Conservation (phyloP, 2,329 filamentous ascomycete genomes). For the Lecanicillium sp. region DNA sequence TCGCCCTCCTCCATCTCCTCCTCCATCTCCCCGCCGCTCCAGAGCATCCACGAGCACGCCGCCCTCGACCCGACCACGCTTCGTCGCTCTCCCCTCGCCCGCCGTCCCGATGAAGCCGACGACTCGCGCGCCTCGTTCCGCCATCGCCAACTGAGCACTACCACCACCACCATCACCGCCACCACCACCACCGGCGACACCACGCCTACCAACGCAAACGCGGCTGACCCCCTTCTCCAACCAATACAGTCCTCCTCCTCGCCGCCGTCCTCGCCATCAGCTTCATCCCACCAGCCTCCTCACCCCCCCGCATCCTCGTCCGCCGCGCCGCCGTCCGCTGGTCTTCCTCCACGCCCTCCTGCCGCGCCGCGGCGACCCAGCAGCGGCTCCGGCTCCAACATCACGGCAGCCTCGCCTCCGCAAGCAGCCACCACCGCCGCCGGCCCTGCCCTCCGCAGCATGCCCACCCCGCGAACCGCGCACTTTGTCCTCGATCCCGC, state of each 20-base stretch:
- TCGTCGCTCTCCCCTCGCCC: neutral
- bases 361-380: slow-evolving; percentile 3
- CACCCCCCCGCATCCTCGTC: neutral
- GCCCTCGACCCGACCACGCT: slow-evolving; percentile 15
- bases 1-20: slow-evolving; percentile 19
- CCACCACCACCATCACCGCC: neutral
- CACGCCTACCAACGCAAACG: neutral
- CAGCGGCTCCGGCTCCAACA: slow-evolving; percentile 31
- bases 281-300: neutral
- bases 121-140: neutral
- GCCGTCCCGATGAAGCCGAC: neutral
- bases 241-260: neutral
- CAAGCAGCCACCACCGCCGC: too few relatives aligned
- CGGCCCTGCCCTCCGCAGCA: slow-evolving; percentile 17
- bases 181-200: neutral
- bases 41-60: slow-evolving; percentile 22
- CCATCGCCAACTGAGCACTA: neutral
- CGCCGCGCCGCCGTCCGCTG: neutral
- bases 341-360: neutral
- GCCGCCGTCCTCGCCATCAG: neutral
- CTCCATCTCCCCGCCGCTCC: slow-evolving; percentile 19
- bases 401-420: too few relatives aligned
- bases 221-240: too few relatives aligned
- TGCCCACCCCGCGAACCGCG: slow-evolving; percentile 16
- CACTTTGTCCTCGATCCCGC: slow-evolving; percentile 16